Conservation (phyloP, 2,329 filamentous ascomycete species). For the Parastagonospora nodorum region DNA sequence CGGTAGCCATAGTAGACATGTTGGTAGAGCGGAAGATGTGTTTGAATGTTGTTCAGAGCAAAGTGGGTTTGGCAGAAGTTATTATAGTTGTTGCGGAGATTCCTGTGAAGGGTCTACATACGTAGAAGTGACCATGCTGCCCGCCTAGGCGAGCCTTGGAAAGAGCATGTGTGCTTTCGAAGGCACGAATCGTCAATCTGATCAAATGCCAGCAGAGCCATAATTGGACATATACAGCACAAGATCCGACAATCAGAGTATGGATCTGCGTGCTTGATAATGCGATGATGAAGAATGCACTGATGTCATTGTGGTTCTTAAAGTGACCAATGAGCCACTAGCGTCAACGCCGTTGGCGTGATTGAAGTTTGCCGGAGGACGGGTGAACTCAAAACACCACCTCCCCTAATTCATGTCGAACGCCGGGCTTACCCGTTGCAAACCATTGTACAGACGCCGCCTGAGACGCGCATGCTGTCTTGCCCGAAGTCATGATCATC, state of each 20-base stretch:
- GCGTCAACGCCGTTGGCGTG: background rate
- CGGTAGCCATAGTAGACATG: background rate
- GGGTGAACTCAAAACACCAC: background rate
- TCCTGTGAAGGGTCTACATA: too few relatives aligned
- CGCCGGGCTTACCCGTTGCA: too few relatives aligned
- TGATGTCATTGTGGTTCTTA: background rate
- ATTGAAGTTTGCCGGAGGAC: background rate
- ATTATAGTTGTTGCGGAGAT: background rate
- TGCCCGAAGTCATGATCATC: constrained; percentile 52
- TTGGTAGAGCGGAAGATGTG: background rate
- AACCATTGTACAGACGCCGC: too few relatives aligned
- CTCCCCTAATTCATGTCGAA: constrained; percentile 53
- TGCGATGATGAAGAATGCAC: background rate
- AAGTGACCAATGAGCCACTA: constrained; percentile 1
- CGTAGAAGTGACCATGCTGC: too few relatives aligned
- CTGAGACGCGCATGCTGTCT: too few relatives aligned
- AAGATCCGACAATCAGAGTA: background rate
- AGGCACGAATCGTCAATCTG: too few relatives aligned
- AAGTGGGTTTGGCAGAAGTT: background rate
- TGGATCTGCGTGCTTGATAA: background rate
- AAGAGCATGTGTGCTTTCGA: too few relatives aligned
- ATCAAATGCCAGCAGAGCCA: too few relatives aligned
- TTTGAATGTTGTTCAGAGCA: background rate
- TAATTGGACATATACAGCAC: background rate
- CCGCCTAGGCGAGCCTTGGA: too few relatives aligned